Base-by-base conservation (phyloP, 495 filamentous ascomycete species). In the Penicillium subrubescens region DNA sequence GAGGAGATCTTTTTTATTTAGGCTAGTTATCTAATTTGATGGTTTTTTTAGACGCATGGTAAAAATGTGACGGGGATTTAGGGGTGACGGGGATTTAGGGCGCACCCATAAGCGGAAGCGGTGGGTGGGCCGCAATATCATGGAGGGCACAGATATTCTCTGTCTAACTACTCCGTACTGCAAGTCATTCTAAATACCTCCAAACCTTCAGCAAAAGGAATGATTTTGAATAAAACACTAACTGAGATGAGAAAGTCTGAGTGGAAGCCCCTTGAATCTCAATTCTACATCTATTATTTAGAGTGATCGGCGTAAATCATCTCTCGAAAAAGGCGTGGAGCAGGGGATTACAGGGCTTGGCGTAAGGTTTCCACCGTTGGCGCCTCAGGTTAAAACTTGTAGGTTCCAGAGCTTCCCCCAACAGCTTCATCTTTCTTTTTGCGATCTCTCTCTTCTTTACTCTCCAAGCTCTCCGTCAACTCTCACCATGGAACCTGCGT, bases 401-500 rank as follows among this genome's bases (percentile, higher is more conserved):
- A 1, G 31, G 25, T 2, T 50, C 17, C 8, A 8, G 50, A 33
- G 50, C 50, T 52, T 29, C 23, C 11, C 8, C 31, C 31, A 8
- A 39, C 21, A n/a, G n/a, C 35, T 62, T 37, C 56, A 12, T 51
- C 21, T 41, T 57, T 57, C 61, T 52, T 34, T 29, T 31, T 54
- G 5, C 23, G 19, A 23, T 25, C 44, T 48, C 23, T 14, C 29
- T 54, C 27, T n/a, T 29, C 27, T 27, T 23, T 21, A 33, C 51
- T 17, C 19, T 21, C 46, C 19, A 8, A 33, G 3, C 14, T 33
- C 29, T 19, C 51, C 21, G 46, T 8, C n/a, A 10, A 50, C 25
- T 35, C n/a, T 33, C 65, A 65, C 19, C 62, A 75, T 75, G 72
- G 70, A 75, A 57, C 29, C 60, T 17, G 63, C 72, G 14, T 29